Percentiles rank a stretch among this genome's conserved stretches.
Evolutionary conservation across 2,329 filamentous ascomycete genomes (phyloP).

Genomic region (Paecilomyces variotii): DNA sequence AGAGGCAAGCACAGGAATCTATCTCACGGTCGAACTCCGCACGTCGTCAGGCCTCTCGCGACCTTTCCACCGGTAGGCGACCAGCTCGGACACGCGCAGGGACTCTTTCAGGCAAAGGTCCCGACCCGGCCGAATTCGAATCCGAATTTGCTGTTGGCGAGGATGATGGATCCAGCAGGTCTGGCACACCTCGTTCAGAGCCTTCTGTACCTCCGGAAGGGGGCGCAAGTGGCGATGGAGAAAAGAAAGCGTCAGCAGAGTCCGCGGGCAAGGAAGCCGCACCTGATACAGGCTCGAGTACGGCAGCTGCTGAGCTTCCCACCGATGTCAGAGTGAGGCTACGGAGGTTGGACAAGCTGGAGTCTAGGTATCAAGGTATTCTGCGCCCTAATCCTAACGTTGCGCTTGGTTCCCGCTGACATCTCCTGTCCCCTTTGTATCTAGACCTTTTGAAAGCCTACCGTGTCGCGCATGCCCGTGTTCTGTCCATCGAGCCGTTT

Average conservation of each 20-base stretch:
- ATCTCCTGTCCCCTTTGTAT: slow-evolving; percentile 2
- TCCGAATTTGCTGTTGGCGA: slow-evolving; percentile 81
- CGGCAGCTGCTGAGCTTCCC: slow-evolving; percentile 49
- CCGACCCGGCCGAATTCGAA: slow-evolving; percentile 83
- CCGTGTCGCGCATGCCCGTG: slow-evolving; percentile 78
- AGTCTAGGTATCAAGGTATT: slow-evolving; percentile 74
- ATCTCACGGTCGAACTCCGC: slow-evolving; percentile 37
- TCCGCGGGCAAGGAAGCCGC: slow-evolving; percentile 13
- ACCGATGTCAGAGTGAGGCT: slow-evolving; percentile 68
- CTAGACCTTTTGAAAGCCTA: slow-evolving; percentile 88
- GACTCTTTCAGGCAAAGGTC: slow-evolving; percentile 46
- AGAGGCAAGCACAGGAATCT: slow-evolving; percentile 46
- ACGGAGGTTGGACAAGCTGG: slow-evolving; percentile 81
- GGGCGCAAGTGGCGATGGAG: slow-evolving; percentile 10
- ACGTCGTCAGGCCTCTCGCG: slow-evolving; percentile 26
- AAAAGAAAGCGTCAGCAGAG: slow-evolving; percentile 14
- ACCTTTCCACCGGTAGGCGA: slow-evolving; percentile 13
- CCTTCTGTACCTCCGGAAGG: slow-evolving; percentile 26
- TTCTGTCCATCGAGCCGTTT: slow-evolving; percentile 83
- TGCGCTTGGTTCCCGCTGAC: background rate
- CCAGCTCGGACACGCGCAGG: slow-evolving; percentile 15
- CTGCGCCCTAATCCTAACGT: background rate
- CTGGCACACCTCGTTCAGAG: slow-evolving; percentile 50
- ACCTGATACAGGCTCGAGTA: slow-evolving; percentile 14
- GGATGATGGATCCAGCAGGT: slow-evolving; percentile 59